Base-by-base conservation (phyloP, 257 asterid species). In the Thymus mandschuricus region DNA sequence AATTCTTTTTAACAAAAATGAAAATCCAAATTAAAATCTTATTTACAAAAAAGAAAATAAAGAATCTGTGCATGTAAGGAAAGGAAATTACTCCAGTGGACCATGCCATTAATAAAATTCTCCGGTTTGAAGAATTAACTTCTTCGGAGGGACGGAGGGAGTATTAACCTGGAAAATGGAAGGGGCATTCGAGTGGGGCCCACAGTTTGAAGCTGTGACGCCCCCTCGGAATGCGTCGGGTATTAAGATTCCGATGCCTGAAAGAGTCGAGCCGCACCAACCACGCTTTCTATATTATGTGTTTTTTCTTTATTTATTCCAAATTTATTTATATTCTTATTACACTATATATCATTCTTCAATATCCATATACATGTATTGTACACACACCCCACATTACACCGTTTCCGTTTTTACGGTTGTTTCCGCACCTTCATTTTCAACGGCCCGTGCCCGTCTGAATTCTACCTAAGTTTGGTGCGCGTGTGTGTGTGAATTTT, bases 171-270 rank as follows among this genome's bases (percentile, higher is more conserved):
- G 57, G 41, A 64, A 44, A 5, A 5, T 64, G 3, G 56, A 11
- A n/a, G 28, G 13, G 12, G 10, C 29, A 64, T 10, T 45, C 69
- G 69, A 43, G 43, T 30, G 57, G 69, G 69, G 57, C 56, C 69
- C 56, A 64, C 38, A 64, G 56, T 10, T 7, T 46, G 65, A 33
- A 11, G 56, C 28, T 64, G 69, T 64, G 52, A 63, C 27, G 54
- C 57, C 69, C 67, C 69, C 69, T 51, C 69, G 10, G 63, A 29
- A 57, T 64, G 56, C 50, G 48, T 28, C 46, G 64, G 63, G 6
- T 59, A 40, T 34, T 59, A 34, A 6, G 27, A 59, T 31, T 61
- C 34, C 4, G 51, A 60, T 38, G 38, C 4, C n/a, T 58, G 10
- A 13, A 35, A 35, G 40, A 35, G 40, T 35, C 40, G 38, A 28